Evolutionary conservation across 495 filamentous ascomycete genomes (phyloP), one percentile per base, ranked within the genome.

Genomic region (Aspergillus sclerotioniger): DNA sequence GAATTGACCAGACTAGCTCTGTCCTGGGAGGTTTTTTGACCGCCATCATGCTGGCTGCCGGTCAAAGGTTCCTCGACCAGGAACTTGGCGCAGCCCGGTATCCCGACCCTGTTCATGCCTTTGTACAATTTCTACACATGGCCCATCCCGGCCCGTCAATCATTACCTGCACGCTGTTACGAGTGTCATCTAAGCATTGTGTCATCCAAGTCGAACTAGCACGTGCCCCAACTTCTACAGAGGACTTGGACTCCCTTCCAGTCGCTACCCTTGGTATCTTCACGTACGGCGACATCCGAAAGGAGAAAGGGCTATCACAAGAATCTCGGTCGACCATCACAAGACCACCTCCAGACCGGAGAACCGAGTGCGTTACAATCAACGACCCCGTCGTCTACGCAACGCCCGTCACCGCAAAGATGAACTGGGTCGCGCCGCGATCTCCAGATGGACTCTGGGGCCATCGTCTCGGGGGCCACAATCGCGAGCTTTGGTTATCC

Each of bases 401-500:
- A 17, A 65, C 62, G 6, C 65, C 62, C 3, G 65, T 65, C 4
- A 67, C 62, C 16, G 37, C 56, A 9, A 61, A 65, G 37, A 44
- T 67, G 51, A 43, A 65, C 43, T 64, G 62, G 65, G 49, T 63
- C 16, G 60, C 62, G 1, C 65, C 65, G 1, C 58, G 50, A 48
- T 56, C 57, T 20, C 35, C 53, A 1, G 37, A 59, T 31, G 58
- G 57, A 15, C 55, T 64, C 33, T 67, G 65, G 65, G 65, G 65
- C 25, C 65, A 67, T 17, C 54, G 65, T 13, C 45, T 67, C 6
- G 65, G 65, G 8, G 65, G 65, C 2, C 62, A 67, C 33, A 31
- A 62, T 15, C 57, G 65, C 10, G 65, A 67, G 25, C 59, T 64
- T 3, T 67, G 65, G 65, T 17, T 67, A 6, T 67, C 65, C 8